phyloP scores from a whole-genome alignment of 768 basidiomycete genomes.

The Lactarius psammicola region DNA sequence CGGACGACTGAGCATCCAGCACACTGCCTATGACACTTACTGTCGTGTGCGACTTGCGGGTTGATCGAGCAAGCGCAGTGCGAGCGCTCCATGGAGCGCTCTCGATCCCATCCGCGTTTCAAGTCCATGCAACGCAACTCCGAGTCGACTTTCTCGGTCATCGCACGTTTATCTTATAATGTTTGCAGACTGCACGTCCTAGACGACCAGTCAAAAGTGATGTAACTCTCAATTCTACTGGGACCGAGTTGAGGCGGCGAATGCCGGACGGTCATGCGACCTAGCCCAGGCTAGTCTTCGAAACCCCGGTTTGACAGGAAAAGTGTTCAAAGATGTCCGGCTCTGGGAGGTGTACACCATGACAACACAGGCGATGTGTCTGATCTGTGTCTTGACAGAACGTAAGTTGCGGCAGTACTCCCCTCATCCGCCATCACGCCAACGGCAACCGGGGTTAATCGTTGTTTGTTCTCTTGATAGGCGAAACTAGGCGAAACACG shows the following conservation, averaged over 20 bases:
- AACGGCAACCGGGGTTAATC: background rate
- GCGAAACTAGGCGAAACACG: background rate
- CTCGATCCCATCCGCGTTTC: background rate
- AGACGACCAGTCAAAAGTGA: too few species aligned
- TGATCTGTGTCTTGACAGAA: background rate
- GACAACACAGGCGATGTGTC: background rate
- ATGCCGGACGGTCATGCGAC: background rate
- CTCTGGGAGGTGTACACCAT: too few species aligned
- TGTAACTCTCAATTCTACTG: too few species aligned
- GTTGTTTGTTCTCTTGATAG: too few species aligned
- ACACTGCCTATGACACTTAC: background rate
- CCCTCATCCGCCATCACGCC: background rate
- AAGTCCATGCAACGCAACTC: background rate
- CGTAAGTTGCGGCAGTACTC: background rate
- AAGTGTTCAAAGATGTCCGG: background rate
- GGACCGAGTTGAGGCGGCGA: background rate
- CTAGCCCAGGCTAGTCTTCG: background rate
- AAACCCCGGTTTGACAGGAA: background rate
- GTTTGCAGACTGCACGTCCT: too few species aligned
- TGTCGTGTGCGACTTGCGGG: background rate
- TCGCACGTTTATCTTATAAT: background rate
- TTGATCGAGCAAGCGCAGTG: too few species aligned
- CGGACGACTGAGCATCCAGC: background rate
- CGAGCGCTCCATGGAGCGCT: background rate
- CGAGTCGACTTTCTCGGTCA: background rate